Evolutionary conservation across 2,329 filamentous ascomycete genomes (phyloP).

Genomic region (Daldinia sp.): DNA sequence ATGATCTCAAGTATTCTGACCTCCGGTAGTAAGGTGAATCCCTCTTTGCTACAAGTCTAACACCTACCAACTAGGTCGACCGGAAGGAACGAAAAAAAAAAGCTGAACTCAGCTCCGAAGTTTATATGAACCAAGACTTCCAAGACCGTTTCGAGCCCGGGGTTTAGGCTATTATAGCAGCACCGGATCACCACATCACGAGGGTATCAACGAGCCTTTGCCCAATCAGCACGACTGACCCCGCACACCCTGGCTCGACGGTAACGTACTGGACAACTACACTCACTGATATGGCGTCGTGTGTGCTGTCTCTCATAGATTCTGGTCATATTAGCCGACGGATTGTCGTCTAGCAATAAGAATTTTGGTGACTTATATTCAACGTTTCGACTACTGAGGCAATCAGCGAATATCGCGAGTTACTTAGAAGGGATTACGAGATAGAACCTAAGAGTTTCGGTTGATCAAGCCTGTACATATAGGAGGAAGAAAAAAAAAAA

Average conservation of each 20-base stretch:
- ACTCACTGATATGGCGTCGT: slow-evolving; percentile 6
- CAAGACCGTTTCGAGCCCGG: slow-evolving; percentile 12
- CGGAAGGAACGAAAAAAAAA: background rate
- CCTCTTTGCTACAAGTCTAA: no score
- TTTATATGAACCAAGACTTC: slow-evolving; percentile 1
- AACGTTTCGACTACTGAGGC: background rate
- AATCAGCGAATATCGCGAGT: no score
- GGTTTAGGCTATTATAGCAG: slow-evolving; percentile 33
- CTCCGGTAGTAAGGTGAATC: no score
- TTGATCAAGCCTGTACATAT: background rate
- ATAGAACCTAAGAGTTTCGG: background rate
- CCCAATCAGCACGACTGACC: slow-evolving; percentile 22
- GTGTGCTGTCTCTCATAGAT: background rate
- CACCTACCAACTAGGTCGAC: no score
- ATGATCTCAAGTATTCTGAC: no score
- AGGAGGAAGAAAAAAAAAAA: background rate
- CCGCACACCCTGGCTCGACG: slow-evolving; percentile 12
- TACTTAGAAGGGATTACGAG: background rate
- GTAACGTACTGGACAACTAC: background rate
- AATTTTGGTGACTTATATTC: background rate
- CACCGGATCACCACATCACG: slow-evolving; percentile 20
- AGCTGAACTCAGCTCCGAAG: background rate
- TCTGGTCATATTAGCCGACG: background rate
- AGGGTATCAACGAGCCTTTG: slow-evolving; percentile 3
- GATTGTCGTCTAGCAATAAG: background rate